Conservation (phyloP, 257 asterid genomes). For the Solanum paucissectum region DNA sequence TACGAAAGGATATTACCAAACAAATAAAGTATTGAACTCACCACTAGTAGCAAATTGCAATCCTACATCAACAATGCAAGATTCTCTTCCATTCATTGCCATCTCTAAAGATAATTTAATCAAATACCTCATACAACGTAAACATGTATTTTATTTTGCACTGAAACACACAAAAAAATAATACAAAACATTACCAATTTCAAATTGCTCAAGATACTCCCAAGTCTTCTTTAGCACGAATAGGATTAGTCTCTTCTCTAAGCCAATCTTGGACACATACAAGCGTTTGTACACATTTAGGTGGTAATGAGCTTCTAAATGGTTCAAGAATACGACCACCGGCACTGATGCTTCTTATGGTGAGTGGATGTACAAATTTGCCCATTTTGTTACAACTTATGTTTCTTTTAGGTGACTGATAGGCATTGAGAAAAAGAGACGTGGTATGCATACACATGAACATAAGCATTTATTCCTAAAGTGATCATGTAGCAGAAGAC, state of each 20-base stretch:
- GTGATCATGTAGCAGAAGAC: neutral
- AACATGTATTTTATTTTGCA: neutral
- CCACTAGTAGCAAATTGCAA: neutral
- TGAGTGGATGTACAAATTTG: neutral
- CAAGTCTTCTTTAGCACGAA: neutral
- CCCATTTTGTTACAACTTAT: neutral
- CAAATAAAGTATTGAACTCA: neutral
- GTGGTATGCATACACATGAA: neutral
- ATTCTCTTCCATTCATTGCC: neutral
- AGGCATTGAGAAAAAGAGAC: neutral
- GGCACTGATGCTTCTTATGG: neutral
- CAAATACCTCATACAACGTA: neutral
- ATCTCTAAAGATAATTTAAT: neutral
- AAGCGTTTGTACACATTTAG: neutral
- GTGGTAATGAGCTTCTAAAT: neutral
- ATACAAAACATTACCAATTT: neutral
- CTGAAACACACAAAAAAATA: neutral
- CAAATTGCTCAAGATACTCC: neutral
- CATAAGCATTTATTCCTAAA: neutral
- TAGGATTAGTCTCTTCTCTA: neutral
- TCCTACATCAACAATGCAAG: neutral
- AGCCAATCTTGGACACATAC: neutral
- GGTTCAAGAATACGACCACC: neutral
- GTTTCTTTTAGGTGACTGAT: neutral
- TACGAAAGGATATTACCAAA: neutral